Evolutionary conservation across 2,329 filamentous ascomycete species (phyloP).

Genomic region (Pochonia chlamydosporia): DNA sequence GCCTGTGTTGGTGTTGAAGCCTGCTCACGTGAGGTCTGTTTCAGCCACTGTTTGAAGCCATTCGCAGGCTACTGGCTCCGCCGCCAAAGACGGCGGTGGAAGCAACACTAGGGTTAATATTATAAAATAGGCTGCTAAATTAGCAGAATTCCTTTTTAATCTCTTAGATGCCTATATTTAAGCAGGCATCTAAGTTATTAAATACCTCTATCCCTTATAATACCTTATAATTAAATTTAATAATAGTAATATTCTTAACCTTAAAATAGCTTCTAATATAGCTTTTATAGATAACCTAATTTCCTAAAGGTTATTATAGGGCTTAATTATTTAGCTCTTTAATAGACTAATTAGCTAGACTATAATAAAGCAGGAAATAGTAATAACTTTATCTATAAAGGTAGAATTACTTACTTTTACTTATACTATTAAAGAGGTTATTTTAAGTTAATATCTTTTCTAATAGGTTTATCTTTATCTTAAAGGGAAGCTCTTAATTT

Average conservation of each 20-base stretch:
- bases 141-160: not conserved
- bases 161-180: not conserved
- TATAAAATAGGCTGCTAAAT: not conserved
- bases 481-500: not conserved
- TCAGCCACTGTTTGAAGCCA: too few relatives aligned
- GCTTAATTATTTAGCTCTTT: not conserved
- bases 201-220: not conserved
- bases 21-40: too few relatives aligned
- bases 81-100: too few relatives aligned
- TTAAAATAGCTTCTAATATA: slow-evolving; percentile 12
- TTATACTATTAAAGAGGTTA: not conserved
- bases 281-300: not conserved
- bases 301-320: not conserved
- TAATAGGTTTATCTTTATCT: not conserved
- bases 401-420: too few relatives aligned
- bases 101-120: too few relatives aligned
- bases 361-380: not conserved
- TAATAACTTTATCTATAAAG: not conserved
- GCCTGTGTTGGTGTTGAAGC: too few relatives aligned
- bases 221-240: slow-evolving; percentile 25
- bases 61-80: too few relatives aligned
- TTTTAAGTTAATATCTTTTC: not conserved
- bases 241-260: slow-evolving; percentile 24
- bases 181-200: not conserved
- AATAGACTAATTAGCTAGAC: not conserved